Conservation (phyloP, 1,284 basidiomycete genomes). For the Kalmanozyma brasiliensis region DNA sequence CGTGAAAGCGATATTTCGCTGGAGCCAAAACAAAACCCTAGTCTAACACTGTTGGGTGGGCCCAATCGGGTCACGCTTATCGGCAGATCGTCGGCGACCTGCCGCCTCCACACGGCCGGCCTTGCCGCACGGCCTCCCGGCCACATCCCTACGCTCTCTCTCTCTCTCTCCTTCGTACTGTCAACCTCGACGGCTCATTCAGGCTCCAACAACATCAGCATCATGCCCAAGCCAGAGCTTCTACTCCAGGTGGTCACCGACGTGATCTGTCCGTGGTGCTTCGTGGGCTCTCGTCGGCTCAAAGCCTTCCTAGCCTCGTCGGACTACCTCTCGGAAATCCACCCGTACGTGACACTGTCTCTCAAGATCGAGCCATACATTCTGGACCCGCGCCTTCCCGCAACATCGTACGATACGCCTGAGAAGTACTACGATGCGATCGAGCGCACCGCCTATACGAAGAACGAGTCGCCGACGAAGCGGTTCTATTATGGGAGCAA, state of each 20-base stretch:
- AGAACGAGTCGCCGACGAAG: slow-evolving; percentile 46
- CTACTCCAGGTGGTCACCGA: slow-evolving; percentile 45
- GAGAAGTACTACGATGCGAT: slow-evolving; percentile 45
- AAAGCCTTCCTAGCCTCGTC: slow-evolving; percentile 41
- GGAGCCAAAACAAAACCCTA: too few species aligned
- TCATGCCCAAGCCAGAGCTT: slow-evolving; percentile 48
- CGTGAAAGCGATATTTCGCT: slow-evolving; percentile 5
- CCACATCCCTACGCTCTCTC: too few species aligned
- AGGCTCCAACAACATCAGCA: background rate
- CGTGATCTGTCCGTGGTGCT: slow-evolving; percentile 56
- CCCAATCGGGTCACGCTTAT: background rate
- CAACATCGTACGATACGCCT: slow-evolving; percentile 32
- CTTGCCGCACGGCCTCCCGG: too few species aligned
- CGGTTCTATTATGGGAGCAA: slow-evolving; percentile 46
- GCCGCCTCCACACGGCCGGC: slow-evolving; percentile 16
- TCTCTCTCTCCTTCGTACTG: background rate
- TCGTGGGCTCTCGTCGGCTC: slow-evolving; percentile 40
- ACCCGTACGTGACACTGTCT: slow-evolving; percentile 29
- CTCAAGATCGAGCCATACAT: slow-evolving; percentile 53
- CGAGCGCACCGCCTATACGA: slow-evolving; percentile 43
- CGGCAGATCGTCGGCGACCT: slow-evolving; percentile 15
- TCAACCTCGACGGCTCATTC: background rate
- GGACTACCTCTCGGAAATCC: slow-evolving; percentile 49
- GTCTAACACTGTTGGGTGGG: background rate
- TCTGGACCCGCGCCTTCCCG: slow-evolving; percentile 48